Conservation (phyloP, 2,329 filamentous ascomycete genomes). For the Ceratocystiopsis brevicomis region DNA sequence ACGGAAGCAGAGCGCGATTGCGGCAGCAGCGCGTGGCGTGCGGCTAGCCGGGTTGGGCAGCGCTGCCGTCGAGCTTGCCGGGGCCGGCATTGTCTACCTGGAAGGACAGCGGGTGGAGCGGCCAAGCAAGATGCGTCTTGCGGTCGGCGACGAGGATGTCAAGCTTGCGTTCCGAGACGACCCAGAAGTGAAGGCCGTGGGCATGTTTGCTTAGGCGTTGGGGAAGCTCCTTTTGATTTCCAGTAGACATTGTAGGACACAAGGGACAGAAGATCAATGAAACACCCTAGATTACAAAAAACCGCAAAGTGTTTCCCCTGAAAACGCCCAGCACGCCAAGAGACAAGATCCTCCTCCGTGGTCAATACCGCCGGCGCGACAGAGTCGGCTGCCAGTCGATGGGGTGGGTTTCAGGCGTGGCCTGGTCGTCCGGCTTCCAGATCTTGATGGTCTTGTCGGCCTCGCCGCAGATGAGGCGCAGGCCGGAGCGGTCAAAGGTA, state of each 20-base stretch:
- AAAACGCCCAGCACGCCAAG: too few species aligned
- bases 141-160: slow-evolving; percentile 80
- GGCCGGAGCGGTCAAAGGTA: slow-evolving; percentile 74
- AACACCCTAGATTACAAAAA: too few species aligned
- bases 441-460: slow-evolving; percentile 98
- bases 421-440: slow-evolving; percentile 85
- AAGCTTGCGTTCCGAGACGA: slow-evolving; percentile 77
- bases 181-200: slow-evolving; percentile 63
- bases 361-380: slow-evolving; percentile 52
- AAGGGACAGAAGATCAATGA: too few species aligned
- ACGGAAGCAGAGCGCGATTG: slow-evolving; percentile 2
- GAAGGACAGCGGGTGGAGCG: slow-evolving; percentile 67
- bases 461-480: slow-evolving; percentile 83
- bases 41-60: slow-evolving; percentile 19
- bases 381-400: slow-evolving; percentile 79
- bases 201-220: slow-evolving; percentile 14
- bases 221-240: not conserved
- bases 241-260: too few species aligned
- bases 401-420: slow-evolving; percentile 80
- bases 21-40: slow-evolving; percentile 10
- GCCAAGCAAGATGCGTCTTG: slow-evolving; percentile 69
- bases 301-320: too few species aligned
- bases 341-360: too few species aligned
- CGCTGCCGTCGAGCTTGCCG: slow-evolving; percentile 66
- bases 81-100: slow-evolving; percentile 71